Evolutionary conservation across 768 basidiomycete genomes (phyloP).

Genomic region (Leucocoprinus leucothites): DNA sequence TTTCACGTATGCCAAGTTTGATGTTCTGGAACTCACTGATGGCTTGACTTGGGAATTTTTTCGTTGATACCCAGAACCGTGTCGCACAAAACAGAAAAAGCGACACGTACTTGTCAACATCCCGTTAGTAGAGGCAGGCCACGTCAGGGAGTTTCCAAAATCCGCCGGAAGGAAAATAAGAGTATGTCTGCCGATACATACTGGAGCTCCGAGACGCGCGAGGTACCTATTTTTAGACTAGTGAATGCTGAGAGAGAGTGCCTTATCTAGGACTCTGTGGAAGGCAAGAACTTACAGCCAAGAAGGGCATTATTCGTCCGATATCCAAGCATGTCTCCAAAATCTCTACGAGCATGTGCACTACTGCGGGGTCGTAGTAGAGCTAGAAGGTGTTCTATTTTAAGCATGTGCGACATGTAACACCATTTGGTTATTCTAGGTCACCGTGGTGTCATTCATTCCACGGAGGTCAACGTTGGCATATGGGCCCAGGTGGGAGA

Average conservation of each 20-base stretch:
- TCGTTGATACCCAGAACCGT: background rate
- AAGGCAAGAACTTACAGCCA: conserved; percentile 6
- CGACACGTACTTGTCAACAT: background rate
- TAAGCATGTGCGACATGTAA: background rate
- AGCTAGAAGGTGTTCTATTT: conserved; percentile 6
- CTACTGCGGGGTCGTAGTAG: background rate
- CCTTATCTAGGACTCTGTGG: background rate
- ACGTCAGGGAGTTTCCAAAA: too few species aligned
- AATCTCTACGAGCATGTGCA: background rate
- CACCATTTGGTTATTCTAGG: background rate
- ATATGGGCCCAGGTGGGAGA: background rate
- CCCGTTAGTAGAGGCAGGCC: too few species aligned
- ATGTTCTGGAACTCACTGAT: background rate
- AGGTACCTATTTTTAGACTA: conserved; percentile 1
- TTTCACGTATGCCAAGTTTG: background rate
- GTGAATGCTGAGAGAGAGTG: background rate
- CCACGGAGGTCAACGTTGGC: background rate
- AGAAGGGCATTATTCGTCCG: background rate
- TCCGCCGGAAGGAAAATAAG: too few species aligned
- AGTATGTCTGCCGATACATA: too few species aligned
- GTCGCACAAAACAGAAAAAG: background rate
- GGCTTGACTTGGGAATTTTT: conserved; percentile 2
- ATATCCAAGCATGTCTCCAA: background rate
- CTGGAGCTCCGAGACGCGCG: background rate
- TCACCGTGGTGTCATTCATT: background rate